Evolutionary conservation across 805 yeast species (phyloP).

Genomic region (Lachancea waltii): DNA sequence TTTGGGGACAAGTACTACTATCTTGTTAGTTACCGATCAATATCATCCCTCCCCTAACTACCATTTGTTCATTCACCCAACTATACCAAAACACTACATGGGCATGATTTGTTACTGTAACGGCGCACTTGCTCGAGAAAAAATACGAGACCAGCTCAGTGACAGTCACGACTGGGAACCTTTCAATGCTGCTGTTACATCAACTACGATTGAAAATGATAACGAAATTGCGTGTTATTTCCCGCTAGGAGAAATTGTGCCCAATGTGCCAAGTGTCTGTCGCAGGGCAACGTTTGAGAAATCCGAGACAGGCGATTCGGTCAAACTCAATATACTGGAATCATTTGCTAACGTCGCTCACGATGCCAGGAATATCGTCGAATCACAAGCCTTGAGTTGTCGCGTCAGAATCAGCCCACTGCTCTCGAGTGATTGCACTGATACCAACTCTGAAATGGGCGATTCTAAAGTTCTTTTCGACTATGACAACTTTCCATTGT

Average conservation of each 20-base stretch:
- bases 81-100: constrained; percentile 70
- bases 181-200: constrained; percentile 44
- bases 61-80: constrained; percentile 83
- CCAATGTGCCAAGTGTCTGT: constrained; percentile 63
- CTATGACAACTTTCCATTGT: constrained; percentile 24
- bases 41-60: constrained; percentile 75
- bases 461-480: constrained; percentile 31
- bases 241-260: constrained; percentile 88
- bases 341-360: constrained; percentile 44
- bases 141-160: constrained; percentile 51
- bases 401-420: constrained; percentile 74
- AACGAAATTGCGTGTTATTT: constrained; percentile 69
- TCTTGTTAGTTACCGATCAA: constrained; percentile 68
- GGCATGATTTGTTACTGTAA: constrained; percentile 94
- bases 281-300: constrained; percentile 42
- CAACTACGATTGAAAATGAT: constrained; percentile 35
- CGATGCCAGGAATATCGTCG: constrained; percentile 75
- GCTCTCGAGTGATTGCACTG: constrained; percentile 37
- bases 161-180: constrained; percentile 47
- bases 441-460: constrained; percentile 5
- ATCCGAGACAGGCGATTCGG: constrained; percentile 22
- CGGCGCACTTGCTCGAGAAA: constrained; percentile 82
- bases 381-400: constrained; percentile 81
- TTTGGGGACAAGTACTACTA: constrained; percentile 89
- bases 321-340: constrained; percentile 26